Evolutionary conservation across 257 asterid genomes (phyloP).

Genomic region (Echites panduratus): DNA sequence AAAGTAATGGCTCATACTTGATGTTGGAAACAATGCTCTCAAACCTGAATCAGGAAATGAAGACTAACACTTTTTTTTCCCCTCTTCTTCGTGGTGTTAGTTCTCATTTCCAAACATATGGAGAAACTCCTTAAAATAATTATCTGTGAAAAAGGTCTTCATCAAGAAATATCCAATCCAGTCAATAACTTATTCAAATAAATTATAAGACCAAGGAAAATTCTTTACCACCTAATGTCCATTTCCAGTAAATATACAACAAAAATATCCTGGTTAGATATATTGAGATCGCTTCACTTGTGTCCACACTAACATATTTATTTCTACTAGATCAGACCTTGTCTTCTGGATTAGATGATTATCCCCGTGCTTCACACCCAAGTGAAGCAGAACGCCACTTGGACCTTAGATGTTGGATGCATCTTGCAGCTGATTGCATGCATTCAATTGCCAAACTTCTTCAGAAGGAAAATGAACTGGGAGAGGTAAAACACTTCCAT

Average conservation of each 20-base stretch:
- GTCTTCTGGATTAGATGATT: conserved; percentile 97
- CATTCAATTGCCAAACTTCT: conserved; percentile 75
- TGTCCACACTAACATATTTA: not conserved
- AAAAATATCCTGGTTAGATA: not conserved
- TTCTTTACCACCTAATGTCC: not conserved
- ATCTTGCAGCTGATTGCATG: conserved; percentile 94
- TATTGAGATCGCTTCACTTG: not conserved
- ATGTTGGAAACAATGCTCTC: not conserved
- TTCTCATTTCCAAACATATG: not conserved
- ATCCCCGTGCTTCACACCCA: conserved; percentile 99
- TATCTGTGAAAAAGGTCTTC: not conserved
- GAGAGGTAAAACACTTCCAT: conserved; percentile 41
- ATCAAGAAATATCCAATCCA: not conserved
- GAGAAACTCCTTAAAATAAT: too few species aligned
- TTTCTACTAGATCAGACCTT: conserved; percentile 50
- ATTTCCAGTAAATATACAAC: not conserved
- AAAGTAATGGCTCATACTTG: not conserved
- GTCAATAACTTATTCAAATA: not conserved
- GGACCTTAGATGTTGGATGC: conserved; percentile 99
- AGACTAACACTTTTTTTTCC: not conserved
- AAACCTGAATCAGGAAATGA: conserved; percentile 5
- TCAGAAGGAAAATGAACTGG: conserved; percentile 44
- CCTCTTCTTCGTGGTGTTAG: not conserved
- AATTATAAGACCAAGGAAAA: not conserved
- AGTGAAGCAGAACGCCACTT: conserved; percentile 86